A percentile compares a stretch with the other conserved stretches of the same genome.
Evolutionary conservation across 2,329 filamentous ascomycete species (phyloP).

Genomic region (Septoria linicola): DNA sequence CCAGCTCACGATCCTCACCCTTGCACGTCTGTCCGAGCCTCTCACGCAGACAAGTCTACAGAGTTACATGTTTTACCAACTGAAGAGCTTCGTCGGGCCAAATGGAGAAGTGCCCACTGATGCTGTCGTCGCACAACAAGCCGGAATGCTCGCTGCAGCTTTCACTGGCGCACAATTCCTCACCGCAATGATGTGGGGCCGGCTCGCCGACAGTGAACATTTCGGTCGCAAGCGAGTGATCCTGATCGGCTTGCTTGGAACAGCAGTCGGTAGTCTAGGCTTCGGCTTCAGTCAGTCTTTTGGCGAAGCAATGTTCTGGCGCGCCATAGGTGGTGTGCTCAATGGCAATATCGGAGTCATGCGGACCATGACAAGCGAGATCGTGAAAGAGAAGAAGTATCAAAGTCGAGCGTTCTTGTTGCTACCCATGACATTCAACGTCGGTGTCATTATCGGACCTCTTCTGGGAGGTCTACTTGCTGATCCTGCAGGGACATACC

Average conservation of each 20-base stretch:
- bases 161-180: constrained; percentile 82
- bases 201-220: constrained; percentile 61
- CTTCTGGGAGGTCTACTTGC: constrained; percentile 67
- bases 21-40: constrained; percentile 78
- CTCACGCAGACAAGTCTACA: constrained; percentile 75
- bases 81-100: constrained; percentile 64
- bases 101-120: constrained; percentile 51
- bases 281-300: constrained; percentile 70
- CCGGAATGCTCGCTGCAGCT: constrained; percentile 72
- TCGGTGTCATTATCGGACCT: constrained; percentile 49
- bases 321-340: constrained; percentile 63
- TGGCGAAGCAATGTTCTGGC: constrained; percentile 61
- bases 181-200: constrained; percentile 80
- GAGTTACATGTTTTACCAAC: constrained; percentile 83
- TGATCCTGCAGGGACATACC: constrained; percentile 63
- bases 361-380: constrained; percentile 72
- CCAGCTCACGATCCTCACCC: constrained; percentile 73
- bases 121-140: constrained; percentile 70
- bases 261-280: constrained; percentile 62
- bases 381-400: constrained; percentile 66
- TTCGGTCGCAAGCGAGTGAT: constrained; percentile 74
- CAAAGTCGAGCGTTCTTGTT: constrained; percentile 58
- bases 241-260: constrained; percentile 72
- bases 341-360: constrained; percentile 75
- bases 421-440: constrained; percentile 68